Evolutionary conservation across 306 rosid genomes (phyloP).

Genomic region (Vachellia pachyceras): DNA sequence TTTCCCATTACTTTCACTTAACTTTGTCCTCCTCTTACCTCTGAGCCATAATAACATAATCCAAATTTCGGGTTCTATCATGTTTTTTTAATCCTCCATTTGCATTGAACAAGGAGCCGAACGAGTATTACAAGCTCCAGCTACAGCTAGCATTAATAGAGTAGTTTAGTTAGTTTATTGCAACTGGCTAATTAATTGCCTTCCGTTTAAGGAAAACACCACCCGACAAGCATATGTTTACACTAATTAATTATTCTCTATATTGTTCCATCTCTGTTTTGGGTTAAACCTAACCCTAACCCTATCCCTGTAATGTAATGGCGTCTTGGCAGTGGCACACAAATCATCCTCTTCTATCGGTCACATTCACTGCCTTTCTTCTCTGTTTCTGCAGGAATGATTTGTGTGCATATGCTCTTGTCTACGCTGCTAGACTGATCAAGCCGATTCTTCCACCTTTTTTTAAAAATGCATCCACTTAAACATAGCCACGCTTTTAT

Average conservation of each 20-base stretch:
- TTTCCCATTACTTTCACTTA: constrained; percentile 41
- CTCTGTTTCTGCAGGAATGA: constrained; percentile 28
- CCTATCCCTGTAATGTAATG: constrained; percentile 19
- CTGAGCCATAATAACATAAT: constrained; percentile 31
- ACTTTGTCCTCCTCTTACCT: constrained; percentile 31
- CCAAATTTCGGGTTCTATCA: constrained; percentile 22
- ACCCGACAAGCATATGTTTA: constrained; percentile 16
- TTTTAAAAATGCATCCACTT: not conserved
- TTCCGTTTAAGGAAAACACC: constrained; percentile 50
- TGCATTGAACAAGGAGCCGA: constrained; percentile 40
- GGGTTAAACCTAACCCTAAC: constrained; percentile 34
- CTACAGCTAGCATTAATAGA: constrained; percentile 6
- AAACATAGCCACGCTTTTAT: not conserved
- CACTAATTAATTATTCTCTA: constrained; percentile 19
- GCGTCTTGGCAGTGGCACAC: constrained; percentile 14
- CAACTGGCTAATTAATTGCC: constrained; percentile 39
- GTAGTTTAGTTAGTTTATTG: constrained; percentile 10
- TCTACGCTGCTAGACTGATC: constrained; percentile 41
- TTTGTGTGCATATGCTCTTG: not conserved
- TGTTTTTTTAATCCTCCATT: constrained; percentile 22
- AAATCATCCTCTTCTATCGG: constrained; percentile 20
- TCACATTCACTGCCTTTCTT: constrained; percentile 4
- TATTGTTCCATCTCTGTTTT: constrained; percentile 35
- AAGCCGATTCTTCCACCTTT: not conserved
- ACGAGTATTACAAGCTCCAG: constrained; percentile 25